Evolutionary conservation across 371 early-diverging fungal species (phyloP).

Genomic region (Lichtheimia hyalospora): DNA sequence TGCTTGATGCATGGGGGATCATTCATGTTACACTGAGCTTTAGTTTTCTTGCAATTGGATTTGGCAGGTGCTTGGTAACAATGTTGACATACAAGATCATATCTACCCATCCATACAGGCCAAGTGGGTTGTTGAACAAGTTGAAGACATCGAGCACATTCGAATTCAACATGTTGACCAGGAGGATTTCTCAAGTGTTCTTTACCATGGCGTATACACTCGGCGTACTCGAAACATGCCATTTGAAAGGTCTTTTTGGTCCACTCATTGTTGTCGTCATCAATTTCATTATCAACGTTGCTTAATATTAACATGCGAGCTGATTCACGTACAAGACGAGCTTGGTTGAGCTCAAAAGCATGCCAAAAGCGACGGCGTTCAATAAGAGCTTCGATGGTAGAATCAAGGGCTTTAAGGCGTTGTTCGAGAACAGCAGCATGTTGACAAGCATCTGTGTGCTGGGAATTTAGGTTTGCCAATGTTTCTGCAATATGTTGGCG

Average conservation of each 20-base stretch:
- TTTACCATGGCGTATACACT: conserved; percentile 29
- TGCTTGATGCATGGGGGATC: no score
- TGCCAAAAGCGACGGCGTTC: conserved; percentile 31
- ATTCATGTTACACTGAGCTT: no score
- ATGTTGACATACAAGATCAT: conserved; percentile 2
- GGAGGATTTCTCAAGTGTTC: conserved; percentile 22
- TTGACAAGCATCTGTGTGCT: conserved; percentile 5
- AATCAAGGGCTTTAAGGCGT: conserved; percentile 8
- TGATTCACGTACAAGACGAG: conserved; percentile 22
- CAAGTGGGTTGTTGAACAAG: no score
- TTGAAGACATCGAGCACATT: no score
- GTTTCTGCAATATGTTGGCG: conserved; percentile 15
- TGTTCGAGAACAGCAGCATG: conserved; percentile 16
- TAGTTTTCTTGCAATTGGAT: no score
- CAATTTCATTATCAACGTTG: conserved; percentile 15
- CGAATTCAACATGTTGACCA: conserved; percentile 27
- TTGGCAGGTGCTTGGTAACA: not conserved
- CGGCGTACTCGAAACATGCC: conserved; percentile 31
- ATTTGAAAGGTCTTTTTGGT: conserved; percentile 21
- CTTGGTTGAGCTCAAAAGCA: conserved; percentile 29
- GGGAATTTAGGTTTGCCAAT: not conserved
- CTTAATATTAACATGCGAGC: conserved; percentile 2
- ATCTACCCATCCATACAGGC: not conserved
- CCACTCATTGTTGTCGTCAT: not conserved
- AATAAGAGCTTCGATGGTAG: conserved; percentile 2